Percentiles rank a stretch among this genome's conserved stretches.
Conservation (phyloP, 2,329 filamentous ascomycete species). For the Sclerotinia subarctica region DNA sequence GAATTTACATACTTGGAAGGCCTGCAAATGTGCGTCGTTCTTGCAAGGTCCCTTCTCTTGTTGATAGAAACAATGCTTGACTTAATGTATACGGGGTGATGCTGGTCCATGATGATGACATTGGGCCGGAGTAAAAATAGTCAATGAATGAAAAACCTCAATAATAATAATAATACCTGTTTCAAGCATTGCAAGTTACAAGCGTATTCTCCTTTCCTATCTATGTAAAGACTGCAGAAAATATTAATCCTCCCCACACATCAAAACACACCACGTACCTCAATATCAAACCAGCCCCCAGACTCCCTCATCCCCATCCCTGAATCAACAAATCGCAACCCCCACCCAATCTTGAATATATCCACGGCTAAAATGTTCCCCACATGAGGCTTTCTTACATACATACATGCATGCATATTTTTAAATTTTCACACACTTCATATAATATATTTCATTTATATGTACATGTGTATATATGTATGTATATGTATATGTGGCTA, state of each 20-base stretch:
- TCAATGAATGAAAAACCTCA: not conserved
- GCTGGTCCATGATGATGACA: not conserved
- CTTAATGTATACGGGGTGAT: not conserved
- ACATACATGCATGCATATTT: not conserved
- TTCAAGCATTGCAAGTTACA: no score
- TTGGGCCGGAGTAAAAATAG: not conserved
- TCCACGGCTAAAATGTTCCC: no score
- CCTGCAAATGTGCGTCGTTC: not conserved
- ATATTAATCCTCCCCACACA: not conserved
- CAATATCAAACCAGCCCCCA: not conserved
- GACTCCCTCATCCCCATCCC: no score
- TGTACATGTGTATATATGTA: no score
- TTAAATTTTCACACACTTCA: no score
- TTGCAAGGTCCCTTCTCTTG: not conserved
- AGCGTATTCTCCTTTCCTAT: no score
- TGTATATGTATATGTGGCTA: no score
- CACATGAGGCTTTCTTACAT: not conserved
- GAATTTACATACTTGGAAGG: not conserved
- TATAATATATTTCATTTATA: no score
- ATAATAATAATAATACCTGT: not conserved
- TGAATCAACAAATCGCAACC: not conserved
- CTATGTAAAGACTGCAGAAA: no score
- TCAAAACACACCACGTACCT: not conserved
- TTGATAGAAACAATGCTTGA: not conserved
- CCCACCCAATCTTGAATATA: not conserved